Evolutionary conservation across 805 yeast genomes (phyloP).

Genomic region (Myxozyma kluyveri): DNA sequence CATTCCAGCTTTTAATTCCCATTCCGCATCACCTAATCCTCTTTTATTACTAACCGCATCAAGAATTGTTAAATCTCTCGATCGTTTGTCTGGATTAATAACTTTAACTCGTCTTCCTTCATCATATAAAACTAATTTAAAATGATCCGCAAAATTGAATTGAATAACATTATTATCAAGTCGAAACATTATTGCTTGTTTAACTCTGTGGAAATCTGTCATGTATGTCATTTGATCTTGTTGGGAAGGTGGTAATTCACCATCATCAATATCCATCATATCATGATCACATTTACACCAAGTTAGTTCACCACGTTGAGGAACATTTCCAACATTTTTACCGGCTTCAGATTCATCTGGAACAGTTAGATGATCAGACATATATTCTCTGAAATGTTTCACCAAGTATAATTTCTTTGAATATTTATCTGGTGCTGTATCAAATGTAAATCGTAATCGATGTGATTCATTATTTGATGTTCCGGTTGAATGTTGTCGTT

Average conservation of each 20-base stretch:
- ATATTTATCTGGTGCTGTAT: conserved; percentile 32
- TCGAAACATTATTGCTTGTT: conserved; percentile 84
- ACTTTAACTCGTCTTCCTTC: conserved; percentile 75
- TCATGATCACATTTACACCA: no score
- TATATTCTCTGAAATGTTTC: conserved; percentile 83
- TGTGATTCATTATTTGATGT: background rate
- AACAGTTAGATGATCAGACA: conserved; percentile 77
- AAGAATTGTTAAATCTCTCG: no score
- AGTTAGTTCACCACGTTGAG: background rate
- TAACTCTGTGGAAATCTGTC: conserved; percentile 76
- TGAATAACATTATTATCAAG: conserved; percentile 89
- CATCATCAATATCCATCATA: no score
- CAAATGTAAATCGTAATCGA: conserved; percentile 2
- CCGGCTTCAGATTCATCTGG: background rate
- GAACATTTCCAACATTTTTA: background rate
- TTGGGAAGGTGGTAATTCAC: no score
- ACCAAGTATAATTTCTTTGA: conserved; percentile 73
- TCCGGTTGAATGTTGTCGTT: no score
- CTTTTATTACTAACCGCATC: no score
- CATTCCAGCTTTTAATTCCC: no score
- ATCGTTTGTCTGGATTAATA: conserved; percentile 51
- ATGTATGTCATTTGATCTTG: conserved; percentile 62
- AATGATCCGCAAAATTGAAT: conserved; percentile 93
- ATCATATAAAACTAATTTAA: conserved; percentile 76
- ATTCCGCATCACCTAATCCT: no score